phyloP scores from a whole-genome alignment of 2,329 filamentous ascomycete species.

The Trichoderma sp. region DNA sequence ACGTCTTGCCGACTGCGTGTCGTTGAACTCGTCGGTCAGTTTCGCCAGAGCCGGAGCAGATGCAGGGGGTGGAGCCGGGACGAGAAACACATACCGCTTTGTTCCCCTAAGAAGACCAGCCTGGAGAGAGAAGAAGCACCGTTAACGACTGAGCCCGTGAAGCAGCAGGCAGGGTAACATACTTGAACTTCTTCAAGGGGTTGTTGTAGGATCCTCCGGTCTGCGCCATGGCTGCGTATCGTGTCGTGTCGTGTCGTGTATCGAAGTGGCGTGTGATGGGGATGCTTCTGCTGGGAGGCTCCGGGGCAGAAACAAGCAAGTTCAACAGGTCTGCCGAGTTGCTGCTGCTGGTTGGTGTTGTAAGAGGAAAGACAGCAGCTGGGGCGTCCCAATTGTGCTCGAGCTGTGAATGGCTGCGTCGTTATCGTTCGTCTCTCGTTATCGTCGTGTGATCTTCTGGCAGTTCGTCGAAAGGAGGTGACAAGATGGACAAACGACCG shows the following conservation, averaged over 20 bases:
- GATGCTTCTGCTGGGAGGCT: slow-evolving; percentile 9
- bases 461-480: slow-evolving; percentile 26
- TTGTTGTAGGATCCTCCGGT: slow-evolving; percentile 90
- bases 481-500: slow-evolving; percentile 20
- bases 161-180: slow-evolving; percentile 35
- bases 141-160: slow-evolving; percentile 18
- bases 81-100: slow-evolving; percentile 74
- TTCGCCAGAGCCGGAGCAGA: slow-evolving; percentile 23
- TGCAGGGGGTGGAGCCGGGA: slow-evolving; percentile 17
- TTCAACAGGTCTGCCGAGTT: slow-evolving; percentile 1
- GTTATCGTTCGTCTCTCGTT: no score
- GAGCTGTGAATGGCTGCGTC: neutral
- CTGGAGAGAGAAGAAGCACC: slow-evolving; percentile 49
- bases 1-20: slow-evolving; percentile 93
- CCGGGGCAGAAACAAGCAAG: neutral
- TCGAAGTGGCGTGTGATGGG: slow-evolving; percentile 13
- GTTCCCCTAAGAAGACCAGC: slow-evolving; percentile 95
- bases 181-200: slow-evolving; percentile 99
- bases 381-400: neutral
- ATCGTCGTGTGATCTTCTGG: neutral
- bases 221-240: slow-evolving; percentile 79
- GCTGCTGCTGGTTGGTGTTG: neutral
- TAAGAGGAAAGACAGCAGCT: neutral
- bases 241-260: slow-evolving; percentile 50
- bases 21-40: slow-evolving; percentile 34